A percentile compares a stretch with the other conserved stretches of the same genome.
Evolutionary conservation across 1,284 basidiomycete genomes (phyloP).

Genomic region (Golubevia sp.): DNA sequence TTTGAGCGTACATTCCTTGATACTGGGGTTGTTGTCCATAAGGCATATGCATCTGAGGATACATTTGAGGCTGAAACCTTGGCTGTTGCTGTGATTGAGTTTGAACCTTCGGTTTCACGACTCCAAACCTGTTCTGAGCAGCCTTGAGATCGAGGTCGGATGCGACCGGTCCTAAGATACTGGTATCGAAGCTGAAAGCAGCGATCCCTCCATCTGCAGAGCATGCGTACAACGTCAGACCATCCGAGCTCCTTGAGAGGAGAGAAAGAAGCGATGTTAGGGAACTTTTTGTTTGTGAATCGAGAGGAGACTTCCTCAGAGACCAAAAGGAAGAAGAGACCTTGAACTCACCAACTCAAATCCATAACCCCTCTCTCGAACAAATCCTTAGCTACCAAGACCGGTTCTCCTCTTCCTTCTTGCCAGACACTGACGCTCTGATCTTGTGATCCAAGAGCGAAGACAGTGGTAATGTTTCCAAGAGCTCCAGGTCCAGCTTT

Average conservation of each 20-base stretch:
- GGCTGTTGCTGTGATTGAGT: too few relatives aligned
- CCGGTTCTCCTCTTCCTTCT: conserved; percentile 66
- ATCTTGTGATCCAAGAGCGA: conserved; percentile 40
- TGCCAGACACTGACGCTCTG: conserved; percentile 36
- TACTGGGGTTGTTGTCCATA: conserved; percentile 3
- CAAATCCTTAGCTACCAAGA: conserved; percentile 89
- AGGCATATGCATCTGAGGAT: neutral
- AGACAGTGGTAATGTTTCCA: conserved; percentile 17
- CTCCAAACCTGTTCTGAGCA: conserved; percentile 80
- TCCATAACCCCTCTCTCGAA: conserved; percentile 95
- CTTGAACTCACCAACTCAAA: conserved; percentile 77
- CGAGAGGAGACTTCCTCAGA: neutral
- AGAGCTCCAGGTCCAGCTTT: neutral
- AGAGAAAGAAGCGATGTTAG: conserved; percentile 3
- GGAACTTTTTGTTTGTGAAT: too few relatives aligned
- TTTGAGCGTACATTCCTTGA: conserved; percentile 9
- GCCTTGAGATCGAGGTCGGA: conserved; percentile 74
- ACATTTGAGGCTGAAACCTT: too few relatives aligned
- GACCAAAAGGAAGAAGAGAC: neutral
- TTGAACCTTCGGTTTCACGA: conserved; percentile 56
- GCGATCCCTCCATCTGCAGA: conserved; percentile 94
- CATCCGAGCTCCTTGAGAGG: conserved; percentile 66
- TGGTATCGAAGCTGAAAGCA: conserved; percentile 78
- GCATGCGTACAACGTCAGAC: conserved; percentile 86
- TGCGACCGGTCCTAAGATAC: conserved; percentile 82